Evolutionary conservation across 305 asterid species (phyloP), one percentile per base, ranked within the genome.

Genomic region (Euphrasia arctica): DNA sequence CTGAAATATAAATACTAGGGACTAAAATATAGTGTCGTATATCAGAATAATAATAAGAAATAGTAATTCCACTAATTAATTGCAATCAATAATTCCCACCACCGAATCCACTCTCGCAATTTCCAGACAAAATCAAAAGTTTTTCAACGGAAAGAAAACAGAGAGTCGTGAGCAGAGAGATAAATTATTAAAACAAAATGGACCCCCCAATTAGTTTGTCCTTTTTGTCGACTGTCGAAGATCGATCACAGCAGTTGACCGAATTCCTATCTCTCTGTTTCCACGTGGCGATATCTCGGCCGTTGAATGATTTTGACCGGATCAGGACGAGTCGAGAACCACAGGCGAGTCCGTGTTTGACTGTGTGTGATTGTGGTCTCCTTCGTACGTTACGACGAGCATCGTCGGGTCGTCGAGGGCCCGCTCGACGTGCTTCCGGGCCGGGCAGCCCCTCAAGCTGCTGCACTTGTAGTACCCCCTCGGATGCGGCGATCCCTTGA

Each of bases 391-490:
- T 13, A 91, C 95, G 0, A 84, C 84, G 4, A 91, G 73, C 96
- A 86, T 88, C 0, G 89, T 56, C 68, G 96, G 85, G 79, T 91
- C 97, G 47, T 91, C 97, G 62, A 86, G 74, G 3, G 97, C 95
- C 82, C 91, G 77, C 70, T 91, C 98, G 66, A 91, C 98, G 62
- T 91, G 98, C 67, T 91, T 91, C 29, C 95, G 82, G 60, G 98
- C 96, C 78, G 98, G 98, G 73, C 98, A 91, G 54, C 98, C 98
- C 72, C 98, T 62, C 1, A 91, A 85, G 29, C 98, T 91, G 60
- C 98, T 91, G 51, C 98, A 91, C 74, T 87, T 91, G 84, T 91
- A 91, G 74, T 91, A 91, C 11, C 98, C 98, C 80, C 98, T 83
- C 32, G 98, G 98, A 76, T 88, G 93, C 63, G 98, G 98, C 57